phyloP scores from a whole-genome alignment of 306 rosid species.

The Acacia crassicarpa region DNA sequence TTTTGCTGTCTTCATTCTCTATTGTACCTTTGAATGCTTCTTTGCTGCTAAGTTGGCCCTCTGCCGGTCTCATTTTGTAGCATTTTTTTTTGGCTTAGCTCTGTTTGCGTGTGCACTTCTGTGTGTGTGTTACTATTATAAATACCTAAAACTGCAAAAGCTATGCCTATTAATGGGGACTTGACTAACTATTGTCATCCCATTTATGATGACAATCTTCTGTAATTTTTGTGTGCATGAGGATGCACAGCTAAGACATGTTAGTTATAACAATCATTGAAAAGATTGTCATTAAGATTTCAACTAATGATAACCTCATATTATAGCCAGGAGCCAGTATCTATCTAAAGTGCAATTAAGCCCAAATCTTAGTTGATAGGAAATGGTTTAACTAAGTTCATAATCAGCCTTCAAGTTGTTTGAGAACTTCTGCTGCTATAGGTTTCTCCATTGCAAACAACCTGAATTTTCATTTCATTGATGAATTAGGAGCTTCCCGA shows the following conservation, averaged over 20 bases:
- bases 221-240: neutral
- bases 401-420: neutral
- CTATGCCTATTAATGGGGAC: neutral
- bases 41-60: constrained; percentile 8
- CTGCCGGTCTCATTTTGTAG: neutral
- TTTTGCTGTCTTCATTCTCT: neutral
- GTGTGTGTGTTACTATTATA: too few relatives aligned
- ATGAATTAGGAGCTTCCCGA: neutral
- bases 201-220: neutral
- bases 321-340: neutral
- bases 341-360: too few relatives aligned
- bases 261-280: neutral
- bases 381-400: neutral
- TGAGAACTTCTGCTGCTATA: neutral
- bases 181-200: neutral
- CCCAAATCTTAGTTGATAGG: neutral
- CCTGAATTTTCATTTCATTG: neutral
- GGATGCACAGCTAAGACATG: neutral
- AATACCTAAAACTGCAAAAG: neutral
- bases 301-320: neutral
- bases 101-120: too few relatives aligned
- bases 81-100: neutral
- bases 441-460: neutral
- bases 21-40: constrained; percentile 2
- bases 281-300: neutral